Base-by-base conservation (phyloP, 179 eudicot species). In the Silene coronaria region DNA sequence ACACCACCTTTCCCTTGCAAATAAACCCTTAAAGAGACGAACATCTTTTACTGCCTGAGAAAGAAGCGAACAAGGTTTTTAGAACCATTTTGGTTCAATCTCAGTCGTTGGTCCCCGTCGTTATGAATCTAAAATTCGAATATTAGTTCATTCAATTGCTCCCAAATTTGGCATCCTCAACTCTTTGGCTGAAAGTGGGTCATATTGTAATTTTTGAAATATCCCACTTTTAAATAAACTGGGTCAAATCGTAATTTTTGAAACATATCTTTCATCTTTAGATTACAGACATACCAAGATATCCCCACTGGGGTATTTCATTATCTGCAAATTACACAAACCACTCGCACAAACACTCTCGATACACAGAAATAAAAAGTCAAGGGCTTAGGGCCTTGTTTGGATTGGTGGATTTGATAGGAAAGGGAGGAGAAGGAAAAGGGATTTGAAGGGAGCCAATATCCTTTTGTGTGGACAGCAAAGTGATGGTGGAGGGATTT, bases 331-430 rank as follows among this genome's bases (percentile, higher is more conserved):
- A 24, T 46, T 46, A 46, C 21, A 48, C 34, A 26, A 24, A 70
- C 6, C 60, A 70, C 19, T 22, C 24, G 26, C n/a, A 22, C 21
- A 22, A 6, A 48, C 24, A 70, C 53, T 14, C 1, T 45, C 22
- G 24, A 45, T 70, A 46, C 60, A 70, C 55, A 70, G 73, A 70
- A 4, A 13, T 30, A 6, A 24, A 23, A 75, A 17, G n/a, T 64
- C 21, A 13, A 38, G 48, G 67, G 51, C 77, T 36, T 19, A 45
- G 3, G 16, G 51, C 51, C 51, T 45, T 12, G 16, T 45, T 45
- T 45, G 16, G 51, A 45, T 45, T 45, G 51, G 51, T 45, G 51
- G 16, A 45, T 11, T 45, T 45, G 51, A 45, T 11, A 16, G 51
- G 51, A 45, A 45, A 45, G 51, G 51, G 51, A 45, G 51, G 16